A percentile compares a stretch with the other conserved stretches of the same genome.
These are phyloP conservation scores for Exophiala sp. DNA, from an alignment of 2,329 filamentous ascomycete genomes.

Conservation along the genomic window DNA sequence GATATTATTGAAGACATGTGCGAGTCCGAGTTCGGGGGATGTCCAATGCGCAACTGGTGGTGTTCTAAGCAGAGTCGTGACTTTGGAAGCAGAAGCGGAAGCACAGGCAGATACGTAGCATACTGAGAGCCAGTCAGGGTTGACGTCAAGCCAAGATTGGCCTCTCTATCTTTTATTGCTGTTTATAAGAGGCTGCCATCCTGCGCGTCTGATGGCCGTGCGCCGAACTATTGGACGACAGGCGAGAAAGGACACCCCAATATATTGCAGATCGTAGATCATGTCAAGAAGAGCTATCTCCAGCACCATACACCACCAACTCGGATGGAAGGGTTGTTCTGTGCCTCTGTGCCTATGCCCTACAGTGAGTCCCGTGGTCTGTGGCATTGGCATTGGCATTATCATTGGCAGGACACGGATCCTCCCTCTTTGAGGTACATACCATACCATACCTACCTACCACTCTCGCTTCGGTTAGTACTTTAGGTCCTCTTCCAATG, in stretches of 20 bases:
- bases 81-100: not conserved
- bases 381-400: too few species aligned
- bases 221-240: not conserved
- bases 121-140: not conserved
- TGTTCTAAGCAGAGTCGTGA: not conserved
- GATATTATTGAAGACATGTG: slow-evolving; percentile 7
- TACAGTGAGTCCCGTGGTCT: too few species aligned
- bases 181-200: too few species aligned
- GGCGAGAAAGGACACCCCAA: not conserved
- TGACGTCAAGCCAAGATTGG: not conserved
- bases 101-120: not conserved
- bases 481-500: too few species aligned
- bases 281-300: too few species aligned
- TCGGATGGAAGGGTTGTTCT: too few species aligned
- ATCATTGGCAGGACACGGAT: too few species aligned
- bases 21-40: not conserved
- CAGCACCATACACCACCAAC: too few species aligned
- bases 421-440: too few species aligned
- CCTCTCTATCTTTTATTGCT: not conserved
- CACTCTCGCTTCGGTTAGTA: too few species aligned
- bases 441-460: too few species aligned
- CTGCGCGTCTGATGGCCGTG: not conserved
- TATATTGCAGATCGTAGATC: not conserved
- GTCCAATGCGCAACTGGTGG: not conserved
- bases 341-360: too few species aligned